phyloP scores from a whole-genome alignment of 768 basidiomycete species.

The Sistotremastrum suecicum region DNA sequence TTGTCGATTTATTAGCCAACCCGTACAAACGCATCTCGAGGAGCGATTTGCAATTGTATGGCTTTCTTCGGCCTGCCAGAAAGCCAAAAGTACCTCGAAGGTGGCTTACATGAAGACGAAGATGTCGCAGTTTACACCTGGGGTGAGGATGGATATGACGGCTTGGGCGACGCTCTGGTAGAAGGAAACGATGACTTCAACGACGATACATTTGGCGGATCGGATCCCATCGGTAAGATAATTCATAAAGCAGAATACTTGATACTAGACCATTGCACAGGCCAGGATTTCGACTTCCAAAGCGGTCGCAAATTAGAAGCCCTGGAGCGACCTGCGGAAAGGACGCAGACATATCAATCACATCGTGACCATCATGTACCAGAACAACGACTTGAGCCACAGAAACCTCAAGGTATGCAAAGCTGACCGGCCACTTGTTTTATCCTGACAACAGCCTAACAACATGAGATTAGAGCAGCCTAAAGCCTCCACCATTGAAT shows the following conservation, averaged over 20 bases:
- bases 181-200: slow-evolving; percentile 91
- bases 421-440: too few relatives aligned
- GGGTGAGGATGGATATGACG: slow-evolving; percentile 85
- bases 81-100: slow-evolving; percentile 39
- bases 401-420: not conserved
- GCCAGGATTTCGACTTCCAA: slow-evolving; percentile 81
- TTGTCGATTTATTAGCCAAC: not conserved
- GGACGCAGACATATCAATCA: not conserved
- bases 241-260: not conserved
- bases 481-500: slow-evolving; percentile 34
- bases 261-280: slow-evolving; percentile 23
- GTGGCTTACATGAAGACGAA: slow-evolving; percentile 41
- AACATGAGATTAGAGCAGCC: too few relatives aligned
- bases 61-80: slow-evolving; percentile 76
- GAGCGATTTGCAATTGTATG: slow-evolving; percentile 27
- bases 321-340: too few relatives aligned
- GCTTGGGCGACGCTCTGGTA: slow-evolving; percentile 72
- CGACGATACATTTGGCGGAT: slow-evolving; percentile 87
- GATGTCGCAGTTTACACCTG: slow-evolving; percentile 86
- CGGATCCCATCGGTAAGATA: slow-evolving; percentile 55
- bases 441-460: too few relatives aligned
- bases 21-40: not conserved
- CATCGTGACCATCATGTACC: slow-evolving; percentile 1
- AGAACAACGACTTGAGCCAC: slow-evolving; percentile 1
- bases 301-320: too few relatives aligned